A percentile compares a stretch with the other conserved stretches of the same genome.
phyloP scores from a whole-genome alignment of 768 basidiomycete species.

The Vararia minispora region DNA sequence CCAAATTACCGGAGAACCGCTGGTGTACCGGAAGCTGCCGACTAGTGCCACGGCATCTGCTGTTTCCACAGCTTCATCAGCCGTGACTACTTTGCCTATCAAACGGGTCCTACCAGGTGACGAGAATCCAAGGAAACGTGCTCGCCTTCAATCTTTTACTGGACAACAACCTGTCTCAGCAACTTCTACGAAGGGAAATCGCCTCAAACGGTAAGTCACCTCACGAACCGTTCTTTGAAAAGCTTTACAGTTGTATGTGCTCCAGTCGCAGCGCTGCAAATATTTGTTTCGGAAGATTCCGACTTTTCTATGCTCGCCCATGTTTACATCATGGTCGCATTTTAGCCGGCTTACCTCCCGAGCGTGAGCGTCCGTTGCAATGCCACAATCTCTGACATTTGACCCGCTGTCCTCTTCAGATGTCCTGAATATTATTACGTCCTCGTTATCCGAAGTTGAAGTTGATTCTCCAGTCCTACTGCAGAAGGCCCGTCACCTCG shows the following conservation, averaged over 20 bases:
- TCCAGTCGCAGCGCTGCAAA: not conserved
- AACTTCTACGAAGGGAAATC: no score
- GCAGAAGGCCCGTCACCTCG: slow-evolving; percentile 46
- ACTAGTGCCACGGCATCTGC: not conserved
- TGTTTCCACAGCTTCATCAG: not conserved
- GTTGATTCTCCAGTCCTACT: slow-evolving; percentile 33
- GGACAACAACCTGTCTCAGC: no score
- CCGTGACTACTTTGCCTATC: slow-evolving; percentile 2
- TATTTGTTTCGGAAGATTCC: slow-evolving; percentile 27
- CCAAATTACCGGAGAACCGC: slow-evolving; percentile 68
- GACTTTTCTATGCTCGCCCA: slow-evolving; percentile 39
- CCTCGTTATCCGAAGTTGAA: slow-evolving; percentile 28
- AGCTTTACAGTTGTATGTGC: not conserved
- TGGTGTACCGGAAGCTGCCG: slow-evolving; percentile 34
- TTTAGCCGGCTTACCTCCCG: slow-evolving; percentile 53
- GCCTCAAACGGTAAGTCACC: not conserved
- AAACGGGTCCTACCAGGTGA: slow-evolving; percentile 6
- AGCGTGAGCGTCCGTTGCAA: slow-evolving; percentile 35
- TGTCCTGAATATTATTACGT: slow-evolving; percentile 46
- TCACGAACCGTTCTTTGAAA: not conserved
- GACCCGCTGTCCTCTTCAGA: slow-evolving; percentile 30
- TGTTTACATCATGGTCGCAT: slow-evolving; percentile 63
- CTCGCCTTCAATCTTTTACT: not conserved
- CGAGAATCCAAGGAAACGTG: slow-evolving; percentile 4
- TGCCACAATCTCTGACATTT: not conserved